Conservation (phyloP, 1,284 basidiomycete genomes). For the Moesziomyces parantarcticus region DNA sequence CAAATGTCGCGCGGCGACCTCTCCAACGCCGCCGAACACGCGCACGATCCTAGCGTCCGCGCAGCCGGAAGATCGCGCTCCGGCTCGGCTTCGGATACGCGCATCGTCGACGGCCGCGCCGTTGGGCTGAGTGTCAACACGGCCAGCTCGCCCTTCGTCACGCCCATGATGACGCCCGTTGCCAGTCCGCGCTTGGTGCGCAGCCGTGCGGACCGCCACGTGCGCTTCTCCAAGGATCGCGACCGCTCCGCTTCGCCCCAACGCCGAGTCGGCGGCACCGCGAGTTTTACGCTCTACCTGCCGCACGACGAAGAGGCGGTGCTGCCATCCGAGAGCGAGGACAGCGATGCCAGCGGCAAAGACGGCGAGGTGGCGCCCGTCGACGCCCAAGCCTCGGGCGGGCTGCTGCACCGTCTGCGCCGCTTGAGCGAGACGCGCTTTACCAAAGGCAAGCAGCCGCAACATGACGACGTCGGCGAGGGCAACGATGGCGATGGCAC, state of each 20-base stretch:
- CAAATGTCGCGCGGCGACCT: conserved; percentile 55
- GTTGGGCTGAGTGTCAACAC: conserved; percentile 35
- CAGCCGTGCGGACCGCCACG: conserved; percentile 26
- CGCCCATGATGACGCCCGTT: conserved; percentile 31
- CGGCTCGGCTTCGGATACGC: conserved; percentile 5
- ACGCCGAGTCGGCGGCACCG: conserved; percentile 26
- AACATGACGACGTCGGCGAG: neutral
- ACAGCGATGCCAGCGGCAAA: conserved; percentile 51
- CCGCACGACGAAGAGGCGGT: conserved; percentile 32
- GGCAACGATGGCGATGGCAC: conserved; percentile 19
- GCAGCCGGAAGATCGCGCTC: conserved; percentile 6
- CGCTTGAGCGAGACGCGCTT: conserved; percentile 32
- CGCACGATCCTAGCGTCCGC: conserved; percentile 8
- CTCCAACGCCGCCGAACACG: conserved; percentile 31
- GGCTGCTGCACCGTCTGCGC: conserved; percentile 19
- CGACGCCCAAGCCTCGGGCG: conserved; percentile 1
- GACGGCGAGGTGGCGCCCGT: conserved; percentile 34
- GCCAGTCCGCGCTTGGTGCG: conserved; percentile 23
- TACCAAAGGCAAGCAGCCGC: conserved; percentile 2
- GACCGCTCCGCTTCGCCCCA: conserved; percentile 13
- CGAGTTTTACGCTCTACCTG: conserved; percentile 43
- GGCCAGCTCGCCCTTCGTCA: conserved; percentile 22
- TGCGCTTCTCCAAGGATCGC: conserved; percentile 15
- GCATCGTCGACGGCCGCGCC: conserved; percentile 34
- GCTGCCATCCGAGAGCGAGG: conserved; percentile 33